Evolutionary conservation across 257 asterid species (phyloP), one percentile per base, ranked within the genome.

Genomic region (Jasminum sambac): DNA sequence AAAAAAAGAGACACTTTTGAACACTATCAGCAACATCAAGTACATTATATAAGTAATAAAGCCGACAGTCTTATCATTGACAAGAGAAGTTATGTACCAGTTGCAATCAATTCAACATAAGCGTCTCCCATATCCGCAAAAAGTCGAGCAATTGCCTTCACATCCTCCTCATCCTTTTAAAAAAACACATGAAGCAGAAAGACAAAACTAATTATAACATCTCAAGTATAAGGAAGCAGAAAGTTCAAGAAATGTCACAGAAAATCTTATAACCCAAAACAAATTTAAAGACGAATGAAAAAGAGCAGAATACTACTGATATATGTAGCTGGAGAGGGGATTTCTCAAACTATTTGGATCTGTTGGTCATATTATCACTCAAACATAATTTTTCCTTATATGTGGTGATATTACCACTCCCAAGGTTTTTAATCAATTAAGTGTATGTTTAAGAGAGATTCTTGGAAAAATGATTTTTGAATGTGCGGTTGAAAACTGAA

Each of bases 71-170:
- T 72, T 72, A 36, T 75, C 62, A 74, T 71, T 55, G 65, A 72
- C 62, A 68, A 60, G 21, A 63, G 48, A 58, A 74, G 73, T 58
- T 60, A 65, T 65, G 63, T 94, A 95, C 99, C 98, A 66, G 93
- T 91, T 30, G 99, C 98, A 82, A 95, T 95, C 82, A 91, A 73
- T 81, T 95, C 98, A 77, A 88, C 99, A 79, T 95, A 95, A 16
- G 99, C 90, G 79, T 95, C 97, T 11, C 98, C 99, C 97, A 91
- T 85, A 80, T 95, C 99, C 71, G 98, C 96, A 84, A 95, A 88
- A 69, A 95, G 84, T 80, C 98, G 97, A 78, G 96, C 97, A 85
- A 95, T 84, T 76, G 98, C 99, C 86, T 95, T 95, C 76, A 89
- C 90, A 87, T 91, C 98, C 84, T 95, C 98, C 81, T 91, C 99